Conservation (phyloP, 2,329 filamentous ascomycete species). For the Celoporthe dispersa region DNA sequence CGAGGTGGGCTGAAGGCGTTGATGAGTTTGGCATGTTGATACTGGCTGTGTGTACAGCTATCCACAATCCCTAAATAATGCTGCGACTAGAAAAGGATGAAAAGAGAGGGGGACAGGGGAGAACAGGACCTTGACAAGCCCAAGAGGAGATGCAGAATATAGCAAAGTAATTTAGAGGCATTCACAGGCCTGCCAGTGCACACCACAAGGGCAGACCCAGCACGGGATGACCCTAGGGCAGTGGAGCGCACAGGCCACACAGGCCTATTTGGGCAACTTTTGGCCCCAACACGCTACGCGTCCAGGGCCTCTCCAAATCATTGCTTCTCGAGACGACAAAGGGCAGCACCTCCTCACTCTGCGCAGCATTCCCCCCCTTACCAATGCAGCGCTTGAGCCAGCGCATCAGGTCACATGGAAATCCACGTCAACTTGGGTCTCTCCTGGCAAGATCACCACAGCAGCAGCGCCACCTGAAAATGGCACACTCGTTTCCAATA, state of each 20-base stretch:
- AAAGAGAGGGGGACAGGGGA: no score
- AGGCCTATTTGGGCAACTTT: neutral
- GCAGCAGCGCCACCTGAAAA: conserved; percentile 12
- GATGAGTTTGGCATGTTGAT: conserved; percentile 19
- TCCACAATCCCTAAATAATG: neutral
- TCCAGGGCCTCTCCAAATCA: neutral
- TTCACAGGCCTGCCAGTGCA: neutral
- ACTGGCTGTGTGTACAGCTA: conserved; percentile 10
- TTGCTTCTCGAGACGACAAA: neutral
- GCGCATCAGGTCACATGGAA: conserved; percentile 1
- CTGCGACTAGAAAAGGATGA: neutral
- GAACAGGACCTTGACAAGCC: no score
- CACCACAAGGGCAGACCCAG: neutral
- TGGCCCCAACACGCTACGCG: neutral
- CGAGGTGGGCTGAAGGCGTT: neutral
- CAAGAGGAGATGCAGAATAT: no score
- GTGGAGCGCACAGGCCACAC: neutral
- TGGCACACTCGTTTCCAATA: conserved; percentile 57
- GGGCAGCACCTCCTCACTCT: neutral
- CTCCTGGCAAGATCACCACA: neutral
- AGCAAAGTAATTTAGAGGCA: no score
- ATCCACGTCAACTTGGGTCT: neutral
- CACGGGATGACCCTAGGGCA: neutral
- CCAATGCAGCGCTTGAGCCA: conserved; percentile 1
- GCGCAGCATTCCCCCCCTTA: neutral